Evolutionary conservation across 2,329 filamentous ascomycete species (phyloP).

Genomic region (Aspergillus pseudoterreus): DNA sequence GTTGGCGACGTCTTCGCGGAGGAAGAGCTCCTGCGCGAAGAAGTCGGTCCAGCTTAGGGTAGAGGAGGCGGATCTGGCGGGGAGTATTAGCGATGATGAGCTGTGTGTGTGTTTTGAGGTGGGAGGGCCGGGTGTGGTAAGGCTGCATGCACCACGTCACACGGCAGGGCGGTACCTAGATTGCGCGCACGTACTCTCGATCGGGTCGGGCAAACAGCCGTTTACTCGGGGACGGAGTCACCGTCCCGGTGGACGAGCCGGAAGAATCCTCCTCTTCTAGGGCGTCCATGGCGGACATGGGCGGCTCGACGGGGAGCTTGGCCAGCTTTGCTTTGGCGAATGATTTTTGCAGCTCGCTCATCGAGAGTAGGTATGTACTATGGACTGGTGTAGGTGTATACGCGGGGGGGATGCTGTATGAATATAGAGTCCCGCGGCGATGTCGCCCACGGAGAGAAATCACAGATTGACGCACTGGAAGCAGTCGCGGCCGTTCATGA

Average conservation of each 20-base stretch:
- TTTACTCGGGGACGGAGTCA: constrained; percentile 72
- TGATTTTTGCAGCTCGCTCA: constrained; percentile 77
- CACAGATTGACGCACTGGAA: neutral
- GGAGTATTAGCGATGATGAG: neutral
- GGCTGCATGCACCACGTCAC: too few relatives aligned
- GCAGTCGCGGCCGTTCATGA: neutral
- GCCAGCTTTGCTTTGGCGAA: constrained; percentile 74
- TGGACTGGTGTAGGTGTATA: too few relatives aligned
- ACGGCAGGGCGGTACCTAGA: too few relatives aligned
- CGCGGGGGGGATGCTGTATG: neutral
- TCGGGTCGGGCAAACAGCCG: constrained; percentile 68
- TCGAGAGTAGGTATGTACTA: constrained; percentile 31
- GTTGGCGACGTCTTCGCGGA: constrained; percentile 43
- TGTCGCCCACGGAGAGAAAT: neutral
- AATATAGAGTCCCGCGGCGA: neutral
- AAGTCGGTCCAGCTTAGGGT: constrained; percentile 83
- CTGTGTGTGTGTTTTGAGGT: too few relatives aligned
- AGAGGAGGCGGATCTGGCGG: constrained; percentile 38
- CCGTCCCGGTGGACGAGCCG: constrained; percentile 88
- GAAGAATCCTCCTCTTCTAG: constrained; percentile 63
- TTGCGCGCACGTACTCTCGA: constrained; percentile 51
- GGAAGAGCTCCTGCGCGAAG: constrained; percentile 81
- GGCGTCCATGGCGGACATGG: constrained; percentile 38
- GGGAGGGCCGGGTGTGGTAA: too few relatives aligned
- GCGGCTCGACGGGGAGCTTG: constrained; percentile 55